These are phyloP conservation scores for Ziziphus jujuba DNA, from an alignment of 306 rosid species.

Conservation along the genomic window DNA sequence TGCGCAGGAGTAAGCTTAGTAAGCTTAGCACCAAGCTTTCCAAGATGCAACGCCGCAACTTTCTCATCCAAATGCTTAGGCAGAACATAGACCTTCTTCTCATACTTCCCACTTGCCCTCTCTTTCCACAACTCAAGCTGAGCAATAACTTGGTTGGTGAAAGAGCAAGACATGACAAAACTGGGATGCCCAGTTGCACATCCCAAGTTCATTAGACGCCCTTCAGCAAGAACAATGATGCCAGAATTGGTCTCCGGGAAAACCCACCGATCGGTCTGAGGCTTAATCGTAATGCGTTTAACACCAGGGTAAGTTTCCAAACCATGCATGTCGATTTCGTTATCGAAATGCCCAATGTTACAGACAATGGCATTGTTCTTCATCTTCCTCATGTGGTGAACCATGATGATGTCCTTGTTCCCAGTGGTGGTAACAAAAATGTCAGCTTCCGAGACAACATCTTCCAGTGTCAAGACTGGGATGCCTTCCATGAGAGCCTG, in stretches of 20 bases:
- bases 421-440: slow-evolving; percentile 96
- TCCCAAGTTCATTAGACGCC: slow-evolving; percentile 96
- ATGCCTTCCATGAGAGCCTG: slow-evolving; percentile 94
- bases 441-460: slow-evolving; percentile 63
- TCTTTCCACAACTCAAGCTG: slow-evolving; percentile 96
- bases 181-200: slow-evolving; percentile 99
- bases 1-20: slow-evolving; percentile 83
- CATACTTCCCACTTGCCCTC: slow-evolving; percentile 66
- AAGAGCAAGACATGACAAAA: slow-evolving; percentile 97
- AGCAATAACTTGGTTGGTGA: slow-evolving; percentile 97
- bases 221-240: slow-evolving; percentile 84
- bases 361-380: slow-evolving; percentile 95
- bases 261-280: slow-evolving; percentile 96
- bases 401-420: slow-evolving; percentile 95
- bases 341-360: slow-evolving; percentile 98
- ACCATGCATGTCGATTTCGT: slow-evolving; percentile 80
- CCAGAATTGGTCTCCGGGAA: slow-evolving; percentile 76
- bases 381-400: slow-evolving; percentile 83
- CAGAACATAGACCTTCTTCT: slow-evolving; percentile 87
- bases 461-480: slow-evolving; percentile 67
- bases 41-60: slow-evolving; percentile 92
- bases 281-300: slow-evolving; percentile 84
- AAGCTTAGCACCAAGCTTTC: slow-evolving; percentile 92
- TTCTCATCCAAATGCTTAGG: slow-evolving; percentile 97
- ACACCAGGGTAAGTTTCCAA: slow-evolving; percentile 84